Conservation (phyloP, 2,329 filamentous ascomycete species). For the Cladosporium velox region DNA sequence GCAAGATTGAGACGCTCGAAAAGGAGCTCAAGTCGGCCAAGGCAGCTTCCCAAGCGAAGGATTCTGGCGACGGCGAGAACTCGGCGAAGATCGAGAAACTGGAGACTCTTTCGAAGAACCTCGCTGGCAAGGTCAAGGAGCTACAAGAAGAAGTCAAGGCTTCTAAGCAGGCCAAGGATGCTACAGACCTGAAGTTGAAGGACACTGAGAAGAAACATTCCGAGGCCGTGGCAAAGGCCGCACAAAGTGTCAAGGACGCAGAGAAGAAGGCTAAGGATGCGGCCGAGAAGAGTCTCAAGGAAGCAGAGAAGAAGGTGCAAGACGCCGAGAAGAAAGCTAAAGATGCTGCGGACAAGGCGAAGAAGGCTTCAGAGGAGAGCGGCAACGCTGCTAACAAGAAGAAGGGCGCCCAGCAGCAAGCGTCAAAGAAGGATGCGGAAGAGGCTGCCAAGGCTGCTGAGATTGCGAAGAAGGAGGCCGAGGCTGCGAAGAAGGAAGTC, state of each 20-base stretch:
- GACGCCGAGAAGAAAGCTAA: constrained; percentile 2
- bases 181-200: constrained; percentile 15
- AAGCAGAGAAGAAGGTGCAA: constrained; percentile 26
- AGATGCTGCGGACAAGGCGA: constrained; percentile 9
- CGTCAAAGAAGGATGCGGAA: not conserved
- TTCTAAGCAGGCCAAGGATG: constrained; percentile 1
- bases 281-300: constrained; percentile 27
- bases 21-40: constrained; percentile 33
- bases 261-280: constrained; percentile 38
- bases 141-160: constrained; percentile 31
- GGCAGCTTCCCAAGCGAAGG: constrained; percentile 22
- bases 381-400: constrained; percentile 5
- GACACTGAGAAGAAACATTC: constrained; percentile 23
- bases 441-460: constrained; percentile 15
- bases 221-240: constrained; percentile 23
- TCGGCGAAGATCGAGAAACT: constrained; percentile 15
- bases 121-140: constrained; percentile 30
- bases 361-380: constrained; percentile 13
- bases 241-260: constrained; percentile 56
- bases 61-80: constrained; percentile 7
- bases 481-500: constrained; percentile 29
- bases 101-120: constrained; percentile 18
- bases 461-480: constrained; percentile 28
- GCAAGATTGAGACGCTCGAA: constrained; percentile 26
- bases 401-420: constrained; percentile 6